Conservation (phyloP, 495 filamentous ascomycete species). For the Polyplosphaeria fusca region DNA sequence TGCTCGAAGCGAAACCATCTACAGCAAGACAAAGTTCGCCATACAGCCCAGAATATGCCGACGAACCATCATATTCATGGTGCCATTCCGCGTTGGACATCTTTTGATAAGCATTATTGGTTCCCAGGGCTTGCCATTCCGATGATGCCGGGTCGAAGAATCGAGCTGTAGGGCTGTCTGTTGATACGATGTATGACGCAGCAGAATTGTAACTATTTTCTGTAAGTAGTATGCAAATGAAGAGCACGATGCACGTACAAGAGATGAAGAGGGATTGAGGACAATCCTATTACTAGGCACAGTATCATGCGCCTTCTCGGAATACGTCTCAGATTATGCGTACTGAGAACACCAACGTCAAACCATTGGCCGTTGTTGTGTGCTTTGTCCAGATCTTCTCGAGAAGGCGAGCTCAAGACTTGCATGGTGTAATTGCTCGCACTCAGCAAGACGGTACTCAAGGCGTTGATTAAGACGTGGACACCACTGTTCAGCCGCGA, state of each 20-base stretch:
- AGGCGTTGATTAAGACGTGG: too few relatives aligned
- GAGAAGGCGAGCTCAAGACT: slow-evolving; percentile 34
- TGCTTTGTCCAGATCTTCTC: slow-evolving; percentile 33
- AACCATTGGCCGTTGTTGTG: slow-evolving; percentile 30
- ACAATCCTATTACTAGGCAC: slow-evolving; percentile 30
- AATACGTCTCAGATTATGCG: slow-evolving; percentile 33
- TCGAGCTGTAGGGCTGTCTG: background rate
- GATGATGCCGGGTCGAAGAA: background rate
- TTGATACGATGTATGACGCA: slow-evolving; percentile 18
- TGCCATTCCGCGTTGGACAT: slow-evolving; percentile 1
- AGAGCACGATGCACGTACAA: too few relatives aligned
- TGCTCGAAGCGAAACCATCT: background rate
- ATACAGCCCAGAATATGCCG: background rate
- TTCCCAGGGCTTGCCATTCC: background rate
- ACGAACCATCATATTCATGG: background rate
- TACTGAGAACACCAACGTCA: slow-evolving; percentile 38
- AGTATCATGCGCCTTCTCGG: slow-evolving; percentile 7
- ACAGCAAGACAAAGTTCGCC: slow-evolving; percentile 1
- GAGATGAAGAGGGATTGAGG: slow-evolving; percentile 36
- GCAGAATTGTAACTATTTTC: slow-evolving; percentile 39
- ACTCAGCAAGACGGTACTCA: slow-evolving; percentile 31
- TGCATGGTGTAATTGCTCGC: slow-evolving; percentile 37
- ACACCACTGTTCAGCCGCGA: too few relatives aligned
- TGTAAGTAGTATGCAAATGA: too few relatives aligned
- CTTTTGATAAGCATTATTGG: background rate